These are phyloP conservation scores for Calocybe gangraenosa DNA, from an alignment of 768 basidiomycete species.

Conservation along the genomic window DNA sequence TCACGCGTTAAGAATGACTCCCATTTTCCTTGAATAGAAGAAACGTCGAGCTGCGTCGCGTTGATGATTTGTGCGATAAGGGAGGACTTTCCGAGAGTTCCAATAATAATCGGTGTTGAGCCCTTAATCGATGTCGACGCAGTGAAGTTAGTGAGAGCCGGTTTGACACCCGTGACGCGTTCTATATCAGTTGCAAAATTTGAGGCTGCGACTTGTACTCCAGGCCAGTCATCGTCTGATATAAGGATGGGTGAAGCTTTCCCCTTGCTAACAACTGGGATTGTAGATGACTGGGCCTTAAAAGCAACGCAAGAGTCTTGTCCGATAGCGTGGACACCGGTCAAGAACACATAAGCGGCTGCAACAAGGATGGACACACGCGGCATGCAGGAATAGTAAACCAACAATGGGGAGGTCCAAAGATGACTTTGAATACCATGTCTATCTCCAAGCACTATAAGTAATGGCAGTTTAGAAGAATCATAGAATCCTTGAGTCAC, in stretches of 20 bases:
- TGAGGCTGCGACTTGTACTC: constrained; percentile 55
- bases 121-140: constrained; percentile 22
- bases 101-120: constrained; percentile 53
- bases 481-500: background rate
- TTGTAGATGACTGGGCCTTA: constrained; percentile 28
- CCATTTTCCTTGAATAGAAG: constrained; percentile 60
- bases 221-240: constrained; percentile 57
- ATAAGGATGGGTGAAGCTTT: constrained; percentile 46
- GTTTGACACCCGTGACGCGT: constrained; percentile 51
- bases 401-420: background rate
- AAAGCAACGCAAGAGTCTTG: constrained; percentile 47
- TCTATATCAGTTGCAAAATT: constrained; percentile 62
- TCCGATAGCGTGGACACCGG: constrained; percentile 36
- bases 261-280: constrained; percentile 42
- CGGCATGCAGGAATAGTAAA: constrained; percentile 11
- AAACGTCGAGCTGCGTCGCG: constrained; percentile 48
- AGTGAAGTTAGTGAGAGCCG: constrained; percentile 48
- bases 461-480: no score
- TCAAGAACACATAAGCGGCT: constrained; percentile 11
- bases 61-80: constrained; percentile 51
- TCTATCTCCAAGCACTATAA: no score
- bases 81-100: constrained; percentile 56
- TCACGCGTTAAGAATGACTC: constrained; percentile 53
- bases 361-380: constrained; percentile 8
- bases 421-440: no score